phyloP scores from a whole-genome alignment of 306 rosid genomes.

The Astragalus membranaceus region DNA sequence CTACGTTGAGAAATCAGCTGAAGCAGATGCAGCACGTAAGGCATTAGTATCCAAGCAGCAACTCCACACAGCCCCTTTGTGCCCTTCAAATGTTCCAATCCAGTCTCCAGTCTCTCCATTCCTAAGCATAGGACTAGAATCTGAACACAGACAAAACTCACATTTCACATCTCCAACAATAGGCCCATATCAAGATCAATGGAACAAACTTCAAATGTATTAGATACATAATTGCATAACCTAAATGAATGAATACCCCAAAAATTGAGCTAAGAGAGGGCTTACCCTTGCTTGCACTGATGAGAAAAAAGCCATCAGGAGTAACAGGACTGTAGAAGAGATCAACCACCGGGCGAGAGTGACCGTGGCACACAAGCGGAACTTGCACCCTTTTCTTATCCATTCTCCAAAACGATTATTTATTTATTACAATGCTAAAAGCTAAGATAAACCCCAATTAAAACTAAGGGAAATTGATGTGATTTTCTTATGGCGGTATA shows the following conservation, averaged over 20 bases:
- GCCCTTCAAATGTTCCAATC: constrained; percentile 99
- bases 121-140: constrained; percentile 94
- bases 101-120: constrained; percentile 99
- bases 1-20: constrained; percentile 71
- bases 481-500: no score
- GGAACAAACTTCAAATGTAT: no score
- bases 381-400: constrained; percentile 79
- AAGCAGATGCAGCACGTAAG: constrained; percentile 90
- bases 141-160: constrained; percentile 30
- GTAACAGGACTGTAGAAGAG: constrained; percentile 87
- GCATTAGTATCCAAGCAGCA: constrained; percentile 96
- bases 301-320: constrained; percentile 87
- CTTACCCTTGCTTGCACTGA: constrained; percentile 98
- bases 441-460: no score
- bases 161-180: neutral
- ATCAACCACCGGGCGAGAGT: constrained; percentile 95
- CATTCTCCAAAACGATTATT: constrained; percentile 29
- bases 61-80: constrained; percentile 99
- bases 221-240: no score
- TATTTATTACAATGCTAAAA: no score
- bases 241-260: no score
- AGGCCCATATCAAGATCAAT: no score
- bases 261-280: no score
- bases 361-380: constrained; percentile 90
- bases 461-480: no score